These are phyloP conservation scores for Chytriomyces sp. DNA, from an alignment of 192 early-diverging fungal genomes.

Conservation along the genomic window DNA sequence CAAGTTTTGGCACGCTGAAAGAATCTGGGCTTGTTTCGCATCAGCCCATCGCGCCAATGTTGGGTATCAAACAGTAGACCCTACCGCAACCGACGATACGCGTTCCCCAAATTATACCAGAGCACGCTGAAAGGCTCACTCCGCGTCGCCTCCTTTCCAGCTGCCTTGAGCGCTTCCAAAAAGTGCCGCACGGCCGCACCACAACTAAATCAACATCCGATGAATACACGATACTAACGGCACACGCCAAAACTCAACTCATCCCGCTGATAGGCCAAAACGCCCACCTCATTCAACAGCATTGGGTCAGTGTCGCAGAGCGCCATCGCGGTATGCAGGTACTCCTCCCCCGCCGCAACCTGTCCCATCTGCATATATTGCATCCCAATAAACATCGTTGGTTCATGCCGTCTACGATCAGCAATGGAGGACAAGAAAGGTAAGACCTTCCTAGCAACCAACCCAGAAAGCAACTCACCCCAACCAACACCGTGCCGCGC, in stretches of 20 bases:
- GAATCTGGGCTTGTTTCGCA: neutral
- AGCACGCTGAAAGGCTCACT: constrained; percentile 57
- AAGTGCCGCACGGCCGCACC: constrained; percentile 56
- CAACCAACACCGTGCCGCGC: constrained; percentile 60
- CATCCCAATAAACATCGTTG: constrained; percentile 77
- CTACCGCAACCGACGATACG: constrained; percentile 62
- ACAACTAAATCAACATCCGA: constrained; percentile 43
- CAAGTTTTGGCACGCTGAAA: constrained; percentile 44
- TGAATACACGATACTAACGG: neutral
- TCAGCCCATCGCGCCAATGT: neutral
- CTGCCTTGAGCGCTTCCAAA: constrained; percentile 53
- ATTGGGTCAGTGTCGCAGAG: constrained; percentile 67
- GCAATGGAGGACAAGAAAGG: neutral
- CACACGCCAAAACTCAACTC: constrained; percentile 41
- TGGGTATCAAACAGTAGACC: neutral
- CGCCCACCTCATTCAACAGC: constrained; percentile 74
- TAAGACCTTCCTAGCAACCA: neutral
- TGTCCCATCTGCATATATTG: constrained; percentile 67
- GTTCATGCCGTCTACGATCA: constrained; percentile 68
- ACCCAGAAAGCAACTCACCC: constrained; percentile 60
- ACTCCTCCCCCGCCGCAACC: constrained; percentile 61
- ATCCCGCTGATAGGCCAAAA: constrained; percentile 53
- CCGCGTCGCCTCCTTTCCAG: constrained; percentile 44
- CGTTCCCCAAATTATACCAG: constrained; percentile 71
- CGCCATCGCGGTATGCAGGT: constrained; percentile 50